A percentile compares a stretch with the other conserved stretches of the same genome.
phyloP scores from a whole-genome alignment of 805 yeast genomes.

The Nakazawaea ernobii region DNA sequence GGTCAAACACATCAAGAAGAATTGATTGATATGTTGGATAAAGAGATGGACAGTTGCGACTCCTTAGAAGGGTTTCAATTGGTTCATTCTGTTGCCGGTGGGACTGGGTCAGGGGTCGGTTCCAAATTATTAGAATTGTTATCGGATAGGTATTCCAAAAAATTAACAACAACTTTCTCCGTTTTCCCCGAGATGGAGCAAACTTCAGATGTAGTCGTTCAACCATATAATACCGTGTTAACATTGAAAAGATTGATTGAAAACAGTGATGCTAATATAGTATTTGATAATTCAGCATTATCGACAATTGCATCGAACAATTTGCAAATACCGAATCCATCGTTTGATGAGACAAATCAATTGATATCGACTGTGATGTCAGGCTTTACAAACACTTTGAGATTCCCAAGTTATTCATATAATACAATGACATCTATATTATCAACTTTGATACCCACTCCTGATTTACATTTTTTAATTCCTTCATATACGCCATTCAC shows the following conservation, averaged over 20 bases:
- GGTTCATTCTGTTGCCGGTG: constrained; percentile 95
- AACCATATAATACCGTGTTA: constrained; percentile 87
- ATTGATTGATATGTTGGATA: constrained; percentile 76
- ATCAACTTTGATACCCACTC: constrained; percentile 80
- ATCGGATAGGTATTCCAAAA: constrained; percentile 78
- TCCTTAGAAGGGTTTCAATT: constrained; percentile 86
- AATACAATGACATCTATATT: constrained; percentile 77
- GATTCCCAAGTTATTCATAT: constrained; percentile 91
- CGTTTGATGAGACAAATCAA: constrained; percentile 77
- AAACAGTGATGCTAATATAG: constrained; percentile 80
- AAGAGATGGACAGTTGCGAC: constrained; percentile 88
- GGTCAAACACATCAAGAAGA: constrained; percentile 67
- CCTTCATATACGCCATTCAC: constrained; percentile 79
- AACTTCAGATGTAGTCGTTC: constrained; percentile 94
- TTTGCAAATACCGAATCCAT: constrained; percentile 51
- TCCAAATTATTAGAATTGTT: constrained; percentile 72
- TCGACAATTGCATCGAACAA: constrained; percentile 63
- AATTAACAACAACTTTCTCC: constrained; percentile 76
- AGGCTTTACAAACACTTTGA: constrained; percentile 75
- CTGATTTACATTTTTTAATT: constrained; percentile 68
- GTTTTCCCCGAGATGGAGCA: constrained; percentile 73
- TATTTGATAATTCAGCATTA: constrained; percentile 86
- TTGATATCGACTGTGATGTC: constrained; percentile 82
- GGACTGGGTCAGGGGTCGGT: constrained; percentile 97
- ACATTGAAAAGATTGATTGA: constrained; percentile 79